Percentiles rank a stretch among this genome's conserved stretches.
These are phyloP conservation scores for Penicillium sp. DNA, from an alignment of 2,329 filamentous ascomycete species.

Conservation along the genomic window DNA sequence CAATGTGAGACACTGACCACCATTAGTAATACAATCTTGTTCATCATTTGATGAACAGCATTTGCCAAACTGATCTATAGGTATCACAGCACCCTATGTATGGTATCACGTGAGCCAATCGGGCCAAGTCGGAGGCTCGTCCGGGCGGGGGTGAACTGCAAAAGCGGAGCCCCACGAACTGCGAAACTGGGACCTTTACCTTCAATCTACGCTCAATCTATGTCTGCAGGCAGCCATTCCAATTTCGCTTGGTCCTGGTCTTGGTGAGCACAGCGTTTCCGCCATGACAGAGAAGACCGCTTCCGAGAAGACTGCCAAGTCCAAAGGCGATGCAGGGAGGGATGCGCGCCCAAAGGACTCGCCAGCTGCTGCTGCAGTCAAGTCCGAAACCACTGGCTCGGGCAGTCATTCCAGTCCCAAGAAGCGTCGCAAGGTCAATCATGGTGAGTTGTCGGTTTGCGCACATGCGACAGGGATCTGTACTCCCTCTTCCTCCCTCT, in stretches of 20 bases:
- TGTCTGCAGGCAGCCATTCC: constrained; percentile 35
- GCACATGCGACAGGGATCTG: constrained; percentile 32
- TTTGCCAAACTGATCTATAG: no score
- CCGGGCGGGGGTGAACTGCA: no score
- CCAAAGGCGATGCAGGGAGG: constrained; percentile 33
- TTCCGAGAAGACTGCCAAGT: constrained; percentile 32
- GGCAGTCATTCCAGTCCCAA: constrained; percentile 63
- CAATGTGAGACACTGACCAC: no score
- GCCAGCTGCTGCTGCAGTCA: constrained; percentile 34
- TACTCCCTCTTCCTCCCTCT: constrained; percentile 8
- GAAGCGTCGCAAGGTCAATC: constrained; percentile 87
- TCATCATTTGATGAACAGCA: no score
- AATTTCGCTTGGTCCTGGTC: constrained; percentile 11
- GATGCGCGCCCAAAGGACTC: constrained; percentile 37
- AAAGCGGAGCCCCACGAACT: neutral
- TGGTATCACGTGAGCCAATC: constrained; percentile 12
- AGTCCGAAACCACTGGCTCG: constrained; percentile 37
- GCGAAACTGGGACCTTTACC: constrained; percentile 16
- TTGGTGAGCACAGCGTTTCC: constrained; percentile 21
- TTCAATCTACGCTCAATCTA: constrained; percentile 12
- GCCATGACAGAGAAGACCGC: constrained; percentile 37
- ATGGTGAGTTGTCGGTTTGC: constrained; percentile 64
- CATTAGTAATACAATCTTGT: no score
- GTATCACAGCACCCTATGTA: no score
- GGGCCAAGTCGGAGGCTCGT: constrained; percentile 28